These are phyloP conservation scores for Tagetes erecta DNA, from an alignment of 129 eudicot species.

Conservation along the genomic window DNA sequence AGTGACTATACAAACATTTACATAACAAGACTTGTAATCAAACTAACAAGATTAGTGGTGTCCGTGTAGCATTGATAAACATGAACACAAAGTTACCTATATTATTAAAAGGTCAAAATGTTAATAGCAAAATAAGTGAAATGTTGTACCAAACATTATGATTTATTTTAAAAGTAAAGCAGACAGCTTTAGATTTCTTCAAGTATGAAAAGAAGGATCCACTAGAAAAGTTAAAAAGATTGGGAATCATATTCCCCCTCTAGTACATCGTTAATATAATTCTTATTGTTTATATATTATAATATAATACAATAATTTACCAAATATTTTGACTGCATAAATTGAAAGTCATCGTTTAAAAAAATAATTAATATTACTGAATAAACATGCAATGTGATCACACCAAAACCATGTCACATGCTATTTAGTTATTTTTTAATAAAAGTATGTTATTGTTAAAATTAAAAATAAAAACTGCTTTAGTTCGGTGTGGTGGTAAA, in stretches of 20 bases:
- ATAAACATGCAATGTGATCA: background rate
- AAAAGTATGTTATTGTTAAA: too few relatives aligned
- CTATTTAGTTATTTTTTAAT: too few relatives aligned
- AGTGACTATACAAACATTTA: too few relatives aligned
- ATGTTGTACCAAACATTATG: background rate
- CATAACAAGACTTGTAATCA: too few relatives aligned
- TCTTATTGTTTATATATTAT: background rate
- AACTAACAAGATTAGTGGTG: too few relatives aligned
- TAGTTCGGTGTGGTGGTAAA: too few relatives aligned
- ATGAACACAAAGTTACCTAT: too few relatives aligned
- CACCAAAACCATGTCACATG: background rate
- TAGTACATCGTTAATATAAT: background rate
- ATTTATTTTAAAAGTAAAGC: background rate
- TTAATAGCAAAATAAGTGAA: background rate
- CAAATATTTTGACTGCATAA: too few relatives aligned
- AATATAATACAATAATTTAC: background rate
- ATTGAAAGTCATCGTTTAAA: too few relatives aligned
- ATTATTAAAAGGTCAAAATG: too few relatives aligned
- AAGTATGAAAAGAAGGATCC: constrained; percentile 33
- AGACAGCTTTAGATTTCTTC: constrained; percentile 22
- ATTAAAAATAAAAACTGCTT: too few relatives aligned
- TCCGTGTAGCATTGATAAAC: too few relatives aligned
- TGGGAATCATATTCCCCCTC: constrained; percentile 29
- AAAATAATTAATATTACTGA: background rate
- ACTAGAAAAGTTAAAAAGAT: constrained; percentile 25